Evolutionary conservation across 1,284 basidiomycete genomes (phyloP).

Genomic region (Marasmius sp.): DNA sequence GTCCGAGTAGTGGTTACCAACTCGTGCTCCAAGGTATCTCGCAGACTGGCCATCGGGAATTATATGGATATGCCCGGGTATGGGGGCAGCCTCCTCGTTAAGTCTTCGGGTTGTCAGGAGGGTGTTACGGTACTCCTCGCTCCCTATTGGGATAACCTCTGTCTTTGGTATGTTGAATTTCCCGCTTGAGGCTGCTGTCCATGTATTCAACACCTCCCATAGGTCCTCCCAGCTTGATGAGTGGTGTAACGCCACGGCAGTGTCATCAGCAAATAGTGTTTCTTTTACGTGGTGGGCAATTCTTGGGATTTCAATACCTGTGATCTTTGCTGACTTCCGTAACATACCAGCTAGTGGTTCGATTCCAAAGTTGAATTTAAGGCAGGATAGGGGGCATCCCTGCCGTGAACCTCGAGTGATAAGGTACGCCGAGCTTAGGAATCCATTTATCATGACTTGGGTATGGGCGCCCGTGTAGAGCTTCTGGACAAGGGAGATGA

Average conservation of each 20-base stretch:
- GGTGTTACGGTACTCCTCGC: slow-evolving; percentile 9
- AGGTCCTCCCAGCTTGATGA: slow-evolving; percentile 20
- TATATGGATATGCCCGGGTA: slow-evolving; percentile 22
- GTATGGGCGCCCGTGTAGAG: slow-evolving; percentile 22
- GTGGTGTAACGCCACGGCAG: slow-evolving; percentile 19
- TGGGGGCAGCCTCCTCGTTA: slow-evolving; percentile 14
- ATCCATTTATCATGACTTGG: slow-evolving; percentile 19
- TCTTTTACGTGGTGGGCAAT: slow-evolving; percentile 15
- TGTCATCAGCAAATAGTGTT: slow-evolving; percentile 32
- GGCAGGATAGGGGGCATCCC: slow-evolving; percentile 24
- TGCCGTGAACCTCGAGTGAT: slow-evolving; percentile 25
- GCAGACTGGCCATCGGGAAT: neutral
- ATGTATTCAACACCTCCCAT: slow-evolving; percentile 18
- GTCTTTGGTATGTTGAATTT: slow-evolving; percentile 38
- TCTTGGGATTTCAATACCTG: slow-evolving; percentile 17
- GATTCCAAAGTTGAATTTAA: slow-evolving; percentile 27
- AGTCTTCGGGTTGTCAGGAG: neutral
- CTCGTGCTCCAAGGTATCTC: neutral
- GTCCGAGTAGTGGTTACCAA: slow-evolving; percentile 9
- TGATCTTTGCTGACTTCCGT: slow-evolving; percentile 11
- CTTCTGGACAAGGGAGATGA: slow-evolving; percentile 13
- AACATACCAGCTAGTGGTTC: slow-evolving; percentile 21
- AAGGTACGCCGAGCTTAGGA: slow-evolving; percentile 8
- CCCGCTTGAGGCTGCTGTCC: slow-evolving; percentile 31
- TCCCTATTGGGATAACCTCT: slow-evolving; percentile 33